Conservation (phyloP, 371 early-diverging fungal species). For the Circinella umbellata region DNA sequence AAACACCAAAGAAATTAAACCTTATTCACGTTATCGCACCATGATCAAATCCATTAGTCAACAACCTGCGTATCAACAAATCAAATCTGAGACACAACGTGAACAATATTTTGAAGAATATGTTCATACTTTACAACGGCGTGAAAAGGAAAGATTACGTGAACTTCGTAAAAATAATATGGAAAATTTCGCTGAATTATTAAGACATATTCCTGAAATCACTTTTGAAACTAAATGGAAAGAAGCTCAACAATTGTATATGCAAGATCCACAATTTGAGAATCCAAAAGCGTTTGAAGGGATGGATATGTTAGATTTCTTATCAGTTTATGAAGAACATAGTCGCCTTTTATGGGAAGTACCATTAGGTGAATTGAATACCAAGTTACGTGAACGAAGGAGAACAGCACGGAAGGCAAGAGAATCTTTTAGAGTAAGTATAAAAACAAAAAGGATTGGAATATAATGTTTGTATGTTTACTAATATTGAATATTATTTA, state of each 20-base stretch:
- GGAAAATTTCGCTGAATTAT: constrained; percentile 60
- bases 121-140: constrained; percentile 54
- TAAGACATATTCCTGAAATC: constrained; percentile 67
- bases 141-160: constrained; percentile 71
- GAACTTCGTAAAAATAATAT: constrained; percentile 67
- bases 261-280: constrained; percentile 52
- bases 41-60: constrained; percentile 48
- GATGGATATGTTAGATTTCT: constrained; percentile 83
- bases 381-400: constrained; percentile 39
- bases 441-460: neutral
- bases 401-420: constrained; percentile 75
- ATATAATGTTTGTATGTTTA: neutral
- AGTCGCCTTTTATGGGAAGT: constrained; percentile 69
- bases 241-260: constrained; percentile 62
- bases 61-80: constrained; percentile 52
- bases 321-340: constrained; percentile 82
- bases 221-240: constrained; percentile 73
- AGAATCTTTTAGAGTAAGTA: constrained; percentile 60
- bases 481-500: constrained; percentile 29
- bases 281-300: constrained; percentile 58
- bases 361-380: constrained; percentile 48
- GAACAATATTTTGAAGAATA: constrained; percentile 69
- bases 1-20: constrained; percentile 45
- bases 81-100: constrained; percentile 57
- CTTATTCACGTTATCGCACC: constrained; percentile 59